Percentiles rank a stretch among this genome's conserved stretches.
These are phyloP conservation scores for Colletotrichum sp. DNA, from an alignment of 2,329 filamentous ascomycete genomes.

Conservation along the genomic window DNA sequence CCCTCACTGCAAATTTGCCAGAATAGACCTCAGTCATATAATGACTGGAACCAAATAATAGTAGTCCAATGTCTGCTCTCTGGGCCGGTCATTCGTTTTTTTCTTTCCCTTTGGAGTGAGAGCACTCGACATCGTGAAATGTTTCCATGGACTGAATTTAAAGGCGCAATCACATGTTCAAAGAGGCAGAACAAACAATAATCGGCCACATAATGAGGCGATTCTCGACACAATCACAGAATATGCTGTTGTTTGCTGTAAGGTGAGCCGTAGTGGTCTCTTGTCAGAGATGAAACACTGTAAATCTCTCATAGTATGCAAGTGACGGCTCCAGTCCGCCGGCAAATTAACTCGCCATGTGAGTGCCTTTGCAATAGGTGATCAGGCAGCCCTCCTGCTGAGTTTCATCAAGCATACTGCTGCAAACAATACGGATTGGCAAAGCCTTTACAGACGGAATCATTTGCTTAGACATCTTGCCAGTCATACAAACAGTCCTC, in stretches of 20 bases:
- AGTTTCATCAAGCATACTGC: background rate
- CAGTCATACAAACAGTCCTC: background rate
- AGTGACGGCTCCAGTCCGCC: rapidly evolving
- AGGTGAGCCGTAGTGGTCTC: rapidly evolving
- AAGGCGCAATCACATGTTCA: background rate
- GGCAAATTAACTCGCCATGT: background rate
- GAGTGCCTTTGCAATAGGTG: background rate
- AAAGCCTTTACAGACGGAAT: background rate
- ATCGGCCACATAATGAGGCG: background rate
- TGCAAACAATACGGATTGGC: background rate
- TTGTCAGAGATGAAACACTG: background rate
- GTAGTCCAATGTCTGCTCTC: background rate
- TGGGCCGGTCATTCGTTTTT: rapidly evolving
- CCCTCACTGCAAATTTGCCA: background rate
- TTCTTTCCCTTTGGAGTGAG: background rate
- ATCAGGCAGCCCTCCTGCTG: rapidly evolving
- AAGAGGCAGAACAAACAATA: background rate
- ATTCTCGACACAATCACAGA: background rate
- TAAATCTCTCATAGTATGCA: background rate
- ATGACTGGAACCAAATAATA: background rate
- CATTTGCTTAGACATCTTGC: rapidly evolving
- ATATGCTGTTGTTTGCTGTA: background rate
- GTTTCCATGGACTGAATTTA: background rate
- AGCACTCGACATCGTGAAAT: background rate
- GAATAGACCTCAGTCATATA: background rate